Evolutionary conservation across 495 filamentous ascomycete genomes (phyloP), one percentile per base, ranked within the genome.

Genomic region (Elasticomyces elasticus): DNA sequence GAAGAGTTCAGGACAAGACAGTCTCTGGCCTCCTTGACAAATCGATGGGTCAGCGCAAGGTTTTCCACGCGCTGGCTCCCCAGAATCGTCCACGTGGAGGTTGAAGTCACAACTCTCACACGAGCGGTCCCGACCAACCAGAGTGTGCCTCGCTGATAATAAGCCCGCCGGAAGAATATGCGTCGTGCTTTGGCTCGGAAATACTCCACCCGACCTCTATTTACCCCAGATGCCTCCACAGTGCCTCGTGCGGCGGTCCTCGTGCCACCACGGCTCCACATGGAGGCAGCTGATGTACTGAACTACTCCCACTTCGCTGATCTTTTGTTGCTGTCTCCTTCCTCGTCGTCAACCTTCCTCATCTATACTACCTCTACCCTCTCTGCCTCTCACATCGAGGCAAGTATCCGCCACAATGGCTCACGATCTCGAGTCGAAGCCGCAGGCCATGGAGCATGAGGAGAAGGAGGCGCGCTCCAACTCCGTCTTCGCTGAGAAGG

Each of bases 401-500:
- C 4, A 40, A 40, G 35, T 17, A 40, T 40, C 35, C 15, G 13
- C 35, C 12, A 40, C 35, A 12, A 40, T 40, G 35, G 35, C 15
- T 17, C 4, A 5, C 3, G 12, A 12, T 17, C 12, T 17, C 5
- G 35, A 40, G 4, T 5, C 5, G 13, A 40, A 40, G 12, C 35
- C 15, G 13, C 35, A 40, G 3, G 13, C 35, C 12, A 12, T n/a
- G 4, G 35, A 40, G 35, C 3, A n/a, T 12, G 35, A 40, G 50
- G 31, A 40, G 23, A 30, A 59, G 35, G 24, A 61, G n/a, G n/a
- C n/a, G n/a, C n/a, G n/a, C n/a, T n/a, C n/a, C 50, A 24, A 35
- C 7, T 25, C 28, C 49, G 38, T 47, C 42, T 35, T 30, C 27
- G 53, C 25, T 50, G 59, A 62, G 30, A 62, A 62, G 55, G 27